Base-by-base conservation (phyloP, 1,284 basidiomycete species). In the Ganoderma multipileum region DNA sequence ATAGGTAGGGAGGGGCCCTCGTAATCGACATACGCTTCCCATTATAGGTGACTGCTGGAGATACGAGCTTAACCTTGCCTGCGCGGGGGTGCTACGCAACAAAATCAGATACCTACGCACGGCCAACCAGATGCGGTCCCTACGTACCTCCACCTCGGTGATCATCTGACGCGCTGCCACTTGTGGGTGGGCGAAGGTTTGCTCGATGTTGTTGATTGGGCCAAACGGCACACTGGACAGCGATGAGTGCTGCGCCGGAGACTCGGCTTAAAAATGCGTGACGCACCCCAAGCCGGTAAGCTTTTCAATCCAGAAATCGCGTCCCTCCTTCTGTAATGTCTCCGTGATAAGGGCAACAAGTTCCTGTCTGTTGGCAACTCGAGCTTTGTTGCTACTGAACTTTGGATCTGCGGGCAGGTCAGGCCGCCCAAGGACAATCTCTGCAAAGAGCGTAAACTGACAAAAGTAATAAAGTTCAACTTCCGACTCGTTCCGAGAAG, bases 121-220 rank as follows among this genome's bases (percentile, higher is more conserved):
- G 33, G 4, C 33, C 33, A 65, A 30, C 68, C 39, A 23, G 42
- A 70, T 68, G 76, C 78, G 57, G 78, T 78, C 38, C 2, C 20
- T n/a, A 79, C 82, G 68, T 75, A 89, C 89, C 68, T 92, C 84
- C 30, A 94, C 82, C 73, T 91, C 89, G 42, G 87, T 83, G 1
- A 87, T 85, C 59, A 90, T 84, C 44, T 83, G 81, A 42, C 93
- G 82, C 11, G 90, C 91, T 65, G 90, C 76, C 2, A 89, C 94
- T 81, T 99, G 97, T 2, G 95, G 95, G 81, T 98, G 97, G 55
- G 90, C 87, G 77, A 98, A 98, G 0, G 97, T 97, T 77, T 96
- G 91, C 61, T 86, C 79, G 71, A 99, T 95, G 75, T 96, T 93
- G 79, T 98, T 97, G 82, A 99, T 97, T 18, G 95, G 95, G 20